Evolutionary conservation across 2,329 filamentous ascomycete genomes (phyloP).

Genomic region (Acrocalymma vagum): DNA sequence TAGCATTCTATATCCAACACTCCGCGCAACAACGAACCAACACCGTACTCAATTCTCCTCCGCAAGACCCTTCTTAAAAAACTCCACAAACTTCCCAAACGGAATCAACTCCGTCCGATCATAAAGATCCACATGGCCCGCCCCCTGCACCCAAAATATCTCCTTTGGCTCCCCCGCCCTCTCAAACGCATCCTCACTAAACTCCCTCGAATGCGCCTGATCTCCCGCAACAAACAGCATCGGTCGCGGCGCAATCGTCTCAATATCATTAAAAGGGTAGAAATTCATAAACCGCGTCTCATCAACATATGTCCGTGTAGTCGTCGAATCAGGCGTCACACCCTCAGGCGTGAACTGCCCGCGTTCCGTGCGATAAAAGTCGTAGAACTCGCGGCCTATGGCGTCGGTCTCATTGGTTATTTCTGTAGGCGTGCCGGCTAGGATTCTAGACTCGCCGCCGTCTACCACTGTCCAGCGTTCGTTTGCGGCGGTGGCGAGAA

Average conservation of each 20-base stretch:
- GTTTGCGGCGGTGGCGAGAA: constrained; percentile 5
- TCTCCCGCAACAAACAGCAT: constrained; percentile 34
- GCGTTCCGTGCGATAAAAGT: constrained; percentile 38
- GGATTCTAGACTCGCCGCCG: constrained; percentile 5
- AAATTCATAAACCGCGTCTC: constrained; percentile 39
- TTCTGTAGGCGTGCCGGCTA: constrained; percentile 3
- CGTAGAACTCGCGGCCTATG: constrained; percentile 34
- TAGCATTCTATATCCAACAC: too few relatives aligned
- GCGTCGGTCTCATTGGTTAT: constrained; percentile 21
- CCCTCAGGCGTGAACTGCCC: constrained; percentile 28
- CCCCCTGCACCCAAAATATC: constrained; percentile 38
- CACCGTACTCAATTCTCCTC: too few relatives aligned
- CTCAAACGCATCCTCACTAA: constrained; percentile 30
- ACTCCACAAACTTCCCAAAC: constrained; percentile 36
- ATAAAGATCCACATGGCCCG: constrained; percentile 48
- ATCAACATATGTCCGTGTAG: constrained; percentile 36
- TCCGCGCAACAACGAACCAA: too few relatives aligned
- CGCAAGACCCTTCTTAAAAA: too few relatives aligned
- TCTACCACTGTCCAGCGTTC: constrained; percentile 14
- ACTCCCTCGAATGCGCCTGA: constrained; percentile 32
- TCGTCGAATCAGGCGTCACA: constrained; percentile 30
- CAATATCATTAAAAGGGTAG: constrained; percentile 36
- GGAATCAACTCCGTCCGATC: constrained; percentile 48
- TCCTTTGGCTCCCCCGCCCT: constrained; percentile 46
- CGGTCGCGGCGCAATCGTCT: constrained; percentile 34